Conservation (phyloP, 1,139 yeast genomes). For the Casaregolazyma suthepensis region DNA sequence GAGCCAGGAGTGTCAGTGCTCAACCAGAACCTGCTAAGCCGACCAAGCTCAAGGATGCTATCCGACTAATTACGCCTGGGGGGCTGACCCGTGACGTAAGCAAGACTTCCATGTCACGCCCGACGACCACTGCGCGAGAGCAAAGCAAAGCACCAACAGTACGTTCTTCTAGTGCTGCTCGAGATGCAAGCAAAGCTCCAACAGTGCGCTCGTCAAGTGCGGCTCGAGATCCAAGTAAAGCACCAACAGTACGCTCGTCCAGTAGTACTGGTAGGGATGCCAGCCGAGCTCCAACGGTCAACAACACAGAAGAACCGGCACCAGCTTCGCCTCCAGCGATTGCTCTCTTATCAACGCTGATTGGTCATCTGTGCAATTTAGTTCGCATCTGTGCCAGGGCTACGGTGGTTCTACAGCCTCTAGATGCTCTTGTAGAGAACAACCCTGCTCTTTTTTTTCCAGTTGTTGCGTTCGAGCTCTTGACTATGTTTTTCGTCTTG, state of each 20-base stretch:
- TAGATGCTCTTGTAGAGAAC: conserved; percentile 27
- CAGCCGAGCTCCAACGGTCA: neutral
- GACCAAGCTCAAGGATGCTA: conserved; percentile 17
- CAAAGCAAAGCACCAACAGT: neutral
- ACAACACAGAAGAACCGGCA: neutral
- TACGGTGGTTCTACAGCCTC: conserved; percentile 25
- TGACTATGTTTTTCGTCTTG: conserved; percentile 29
- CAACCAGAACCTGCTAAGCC: conserved; percentile 11
- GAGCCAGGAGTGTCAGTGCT: neutral
- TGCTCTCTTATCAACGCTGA: conserved; percentile 9
- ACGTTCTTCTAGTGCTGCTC: neutral
- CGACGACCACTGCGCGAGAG: neutral
- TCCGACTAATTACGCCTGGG: conserved; percentile 16
- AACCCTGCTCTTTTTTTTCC: conserved; percentile 24
- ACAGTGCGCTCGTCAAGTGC: neutral
- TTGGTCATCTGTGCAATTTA: conserved; percentile 17
- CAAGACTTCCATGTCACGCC: neutral
- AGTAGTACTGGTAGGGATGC: neutral
- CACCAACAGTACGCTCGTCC: neutral
- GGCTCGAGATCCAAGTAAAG: neutral
- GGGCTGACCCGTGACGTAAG: neutral
- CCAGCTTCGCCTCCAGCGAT: neutral
- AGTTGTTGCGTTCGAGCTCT: conserved; percentile 28
- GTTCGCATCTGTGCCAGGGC: conserved; percentile 23
- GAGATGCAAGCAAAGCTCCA: neutral